A percentile compares a stretch with the other conserved stretches of the same genome.
These are phyloP conservation scores for Gracilaria caudata DNA, from an alignment of 23 red algal species.

Conservation along the genomic window DNA sequence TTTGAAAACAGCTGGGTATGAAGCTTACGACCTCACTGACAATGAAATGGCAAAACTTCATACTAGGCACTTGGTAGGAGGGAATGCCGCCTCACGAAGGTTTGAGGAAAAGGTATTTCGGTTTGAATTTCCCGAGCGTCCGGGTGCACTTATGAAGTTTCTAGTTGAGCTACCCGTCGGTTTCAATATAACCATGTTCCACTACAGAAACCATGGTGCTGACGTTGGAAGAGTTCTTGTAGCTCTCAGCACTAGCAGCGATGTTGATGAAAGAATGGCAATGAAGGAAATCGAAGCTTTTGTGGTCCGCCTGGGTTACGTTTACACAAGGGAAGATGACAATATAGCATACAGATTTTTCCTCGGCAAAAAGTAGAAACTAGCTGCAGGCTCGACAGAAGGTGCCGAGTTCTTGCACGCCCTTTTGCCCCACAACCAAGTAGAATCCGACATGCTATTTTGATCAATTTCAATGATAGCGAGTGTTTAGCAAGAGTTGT, in stretches of 20 bases:
- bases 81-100: conserved; percentile 28
- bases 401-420: too few relatives aligned
- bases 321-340: conserved; percentile 52
- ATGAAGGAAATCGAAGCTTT: conserved; percentile 49
- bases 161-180: conserved; percentile 54
- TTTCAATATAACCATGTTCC: conserved; percentile 96
- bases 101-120: conserved; percentile 82
- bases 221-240: conserved; percentile 95
- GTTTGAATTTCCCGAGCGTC: conserved; percentile 97
- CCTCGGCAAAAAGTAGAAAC: conserved; percentile 47
- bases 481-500: too few relatives aligned
- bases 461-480: too few relatives aligned
- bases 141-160: conserved; percentile 87
- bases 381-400: too few relatives aligned
- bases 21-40: conserved; percentile 80
- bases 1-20: conserved; percentile 42
- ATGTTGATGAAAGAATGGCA: conserved; percentile 4
- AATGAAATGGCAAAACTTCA: conserved; percentile 99
- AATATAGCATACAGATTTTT: conserved; percentile 71
- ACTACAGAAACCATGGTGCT: conserved; percentile 97
- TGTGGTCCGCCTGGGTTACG: conserved; percentile 69
- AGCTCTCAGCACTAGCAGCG: conserved; percentile 54
- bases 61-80: conserved; percentile 91
- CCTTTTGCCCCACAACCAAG: too few relatives aligned
- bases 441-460: too few relatives aligned